Evolutionary conservation across 2,329 filamentous ascomycete genomes (phyloP).

Genomic region (Monilinia fructicola): DNA sequence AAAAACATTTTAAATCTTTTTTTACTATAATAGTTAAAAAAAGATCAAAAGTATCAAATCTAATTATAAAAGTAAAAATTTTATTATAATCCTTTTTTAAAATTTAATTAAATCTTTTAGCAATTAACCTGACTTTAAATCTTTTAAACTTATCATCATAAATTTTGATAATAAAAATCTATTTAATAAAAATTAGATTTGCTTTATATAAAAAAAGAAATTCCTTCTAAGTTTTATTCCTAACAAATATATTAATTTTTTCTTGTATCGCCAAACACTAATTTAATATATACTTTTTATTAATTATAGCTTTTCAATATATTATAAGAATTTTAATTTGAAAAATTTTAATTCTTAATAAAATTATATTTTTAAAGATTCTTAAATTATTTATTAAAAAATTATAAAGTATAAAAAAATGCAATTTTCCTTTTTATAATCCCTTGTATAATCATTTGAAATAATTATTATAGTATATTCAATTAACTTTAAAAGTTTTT

Average conservation of each 20-base stretch:
- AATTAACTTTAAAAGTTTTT: too few relatives aligned
- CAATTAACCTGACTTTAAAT: neutral
- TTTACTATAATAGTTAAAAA: too few relatives aligned
- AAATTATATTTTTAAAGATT: too few relatives aligned
- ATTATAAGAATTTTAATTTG: neutral
- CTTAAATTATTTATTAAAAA: too few relatives aligned
- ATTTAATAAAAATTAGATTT: neutral
- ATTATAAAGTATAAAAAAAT: too few relatives aligned
- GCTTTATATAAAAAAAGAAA: neutral
- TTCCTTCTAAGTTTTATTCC: neutral
- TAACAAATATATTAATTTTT: neutral
- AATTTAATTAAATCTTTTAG: neutral
- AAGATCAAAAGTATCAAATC: too few relatives aligned
- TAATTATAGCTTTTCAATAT: neutral
- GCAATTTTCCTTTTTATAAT: too few relatives aligned
- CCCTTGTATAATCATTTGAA: too few relatives aligned
- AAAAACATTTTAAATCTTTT: too few relatives aligned
- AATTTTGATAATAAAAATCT: neutral
- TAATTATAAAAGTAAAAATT: neutral
- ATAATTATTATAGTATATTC: too few relatives aligned
- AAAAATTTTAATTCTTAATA: neutral
- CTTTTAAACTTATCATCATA: neutral
- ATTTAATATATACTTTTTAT: neutral
- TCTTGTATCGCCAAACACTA: neutral
- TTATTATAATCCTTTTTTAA: neutral